Base-by-base conservation (phyloP, 139 green algal genomes). In the Coelastrella sp. region DNA sequence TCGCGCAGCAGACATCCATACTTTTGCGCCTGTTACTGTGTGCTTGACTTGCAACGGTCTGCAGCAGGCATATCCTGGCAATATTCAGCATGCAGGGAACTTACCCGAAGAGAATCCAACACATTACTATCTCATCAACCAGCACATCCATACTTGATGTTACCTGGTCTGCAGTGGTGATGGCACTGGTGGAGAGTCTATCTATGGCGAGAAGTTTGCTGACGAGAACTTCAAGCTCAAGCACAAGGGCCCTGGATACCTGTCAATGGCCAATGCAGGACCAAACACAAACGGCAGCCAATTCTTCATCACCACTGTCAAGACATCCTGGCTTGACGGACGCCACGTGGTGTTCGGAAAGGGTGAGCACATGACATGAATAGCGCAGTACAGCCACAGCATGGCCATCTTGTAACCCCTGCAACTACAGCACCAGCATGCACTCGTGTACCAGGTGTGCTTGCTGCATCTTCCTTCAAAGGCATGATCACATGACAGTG, bases 341-440 rank as follows among this genome's bases (percentile, higher is more conserved):
- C 86, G 89, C 37, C 96, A 99, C 83, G 94, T 98, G 9, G 97
- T 99, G 27, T 99, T 99, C 87, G 97, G 97, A 60, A 95, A 97
- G 77, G 95, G 92, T 94, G 73, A 40, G 71, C n/a, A 59, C n/a
- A n/a, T n/a, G n/a, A n/a, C n/a, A n/a, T n/a, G n/a, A n/a, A n/a
- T n/a, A n/a, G n/a, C n/a, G n/a, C n/a, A n/a, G n/a, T n/a, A n/a
- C n/a, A n/a, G n/a, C n/a, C n/a, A n/a, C n/a, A n/a, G n/a, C n/a
- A n/a, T n/a, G 45, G 45, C 1, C 45, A 57, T 9, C 45, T 57
- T 57, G 45, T 57, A 23, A 0, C n/a, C n/a, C n/a, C n/a, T n/a
- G n/a, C n/a, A n/a, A n/a, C n/a, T n/a, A n/a, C n/a, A n/a, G n/a
- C n/a, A n/a, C n/a, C n/a, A n/a, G n/a, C n/a, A n/a, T n/a, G n/a